Base-by-base conservation (phyloP, 1,284 basidiomycete genomes). In the Pholiota adiposa region DNA sequence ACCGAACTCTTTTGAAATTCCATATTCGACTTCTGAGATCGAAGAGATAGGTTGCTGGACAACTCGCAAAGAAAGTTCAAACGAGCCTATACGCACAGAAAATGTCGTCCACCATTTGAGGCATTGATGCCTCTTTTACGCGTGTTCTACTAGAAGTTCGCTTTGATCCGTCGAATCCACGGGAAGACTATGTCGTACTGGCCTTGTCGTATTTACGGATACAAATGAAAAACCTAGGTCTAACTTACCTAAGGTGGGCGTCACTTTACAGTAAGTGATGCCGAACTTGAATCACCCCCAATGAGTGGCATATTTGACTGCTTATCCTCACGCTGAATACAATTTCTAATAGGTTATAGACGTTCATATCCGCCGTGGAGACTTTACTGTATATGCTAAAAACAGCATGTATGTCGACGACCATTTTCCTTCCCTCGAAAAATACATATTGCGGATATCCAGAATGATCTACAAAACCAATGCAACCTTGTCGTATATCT, bases 331-430 rank as follows among this genome's bases (percentile, higher is more conserved):
- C 1, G 52, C 21, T 51, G 40, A 31, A 31, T 43, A 21, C 50
- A 19, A 38, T 52, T 62, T 12, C 48, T 44, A 3, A 38, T 62
- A 79, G 76, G 77, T 76, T 63, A 79, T 83, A 57, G 73, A 75
- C 2, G 71, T 83, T 11, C 81, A 83, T 65, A 69, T 77, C 9
- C 75, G 81, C 7, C 77, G 74, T n/a, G 76, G 75, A 11, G 80
- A 82, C 65, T 82, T 82, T 56, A 67, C 59, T 16, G 61, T 61
- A 11, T 60, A 67, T 62, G 81, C 79, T 65, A 56, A 16, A 16
- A 64, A 69, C 43, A 51, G 55, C 8, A 18, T 21, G 11, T 62
- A 70, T 41, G 70, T 70, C 8, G 68, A 75, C 40, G 70, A 71
- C 11, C 69, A 75, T 27, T 83, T 81, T 65, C 75, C 80, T 50